phyloP scores from a whole-genome alignment of 2,329 filamentous ascomycete species.

The Epichloe bromicola region DNA sequence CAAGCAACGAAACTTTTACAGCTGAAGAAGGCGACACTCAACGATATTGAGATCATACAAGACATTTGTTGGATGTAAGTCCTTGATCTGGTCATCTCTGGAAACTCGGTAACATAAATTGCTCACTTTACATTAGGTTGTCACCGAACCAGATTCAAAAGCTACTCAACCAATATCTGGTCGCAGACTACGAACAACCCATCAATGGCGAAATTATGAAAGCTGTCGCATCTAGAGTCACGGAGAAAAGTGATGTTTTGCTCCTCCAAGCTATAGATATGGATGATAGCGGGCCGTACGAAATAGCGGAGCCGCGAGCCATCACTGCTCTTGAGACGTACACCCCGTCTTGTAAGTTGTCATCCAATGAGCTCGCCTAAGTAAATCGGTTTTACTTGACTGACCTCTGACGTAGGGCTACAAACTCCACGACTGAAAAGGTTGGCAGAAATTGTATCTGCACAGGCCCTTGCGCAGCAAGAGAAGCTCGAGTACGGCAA shows the following conservation, averaged over 20 bases:
- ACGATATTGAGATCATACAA: conserved; percentile 99
- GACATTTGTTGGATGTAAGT: conserved; percentile 99
- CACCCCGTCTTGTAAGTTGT: conserved; percentile 76
- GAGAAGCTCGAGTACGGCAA: conserved; percentile 58
- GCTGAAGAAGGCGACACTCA: conserved; percentile 95
- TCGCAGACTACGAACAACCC: conserved; percentile 97
- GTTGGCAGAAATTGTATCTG: conserved; percentile 93
- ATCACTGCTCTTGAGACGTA: conserved; percentile 97
- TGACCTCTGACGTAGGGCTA: conserved; percentile 50
- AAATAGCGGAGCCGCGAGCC: conserved; percentile 90
- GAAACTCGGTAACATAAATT: background rate
- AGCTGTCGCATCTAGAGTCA: conserved; percentile 89
- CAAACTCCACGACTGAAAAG: conserved; percentile 93
- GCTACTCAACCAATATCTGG: conserved; percentile 93
- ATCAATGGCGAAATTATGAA: conserved; percentile 99
- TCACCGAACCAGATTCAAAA: conserved; percentile 99
- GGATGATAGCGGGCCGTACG: conserved; percentile 97
- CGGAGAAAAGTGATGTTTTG: conserved; percentile 94
- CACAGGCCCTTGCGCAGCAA: conserved; percentile 91
- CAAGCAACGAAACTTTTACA: conserved; percentile 98
- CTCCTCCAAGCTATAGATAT: conserved; percentile 92
- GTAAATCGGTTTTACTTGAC: conserved; percentile 7
- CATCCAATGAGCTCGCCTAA: background rate
- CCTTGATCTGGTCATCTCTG: background rate
- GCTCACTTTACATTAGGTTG: conserved; percentile 42